Evolutionary conservation across 345 rosid species (phyloP), one percentile per base, ranked within the genome.

Genomic region (Abelmoschus esculentus): DNA sequence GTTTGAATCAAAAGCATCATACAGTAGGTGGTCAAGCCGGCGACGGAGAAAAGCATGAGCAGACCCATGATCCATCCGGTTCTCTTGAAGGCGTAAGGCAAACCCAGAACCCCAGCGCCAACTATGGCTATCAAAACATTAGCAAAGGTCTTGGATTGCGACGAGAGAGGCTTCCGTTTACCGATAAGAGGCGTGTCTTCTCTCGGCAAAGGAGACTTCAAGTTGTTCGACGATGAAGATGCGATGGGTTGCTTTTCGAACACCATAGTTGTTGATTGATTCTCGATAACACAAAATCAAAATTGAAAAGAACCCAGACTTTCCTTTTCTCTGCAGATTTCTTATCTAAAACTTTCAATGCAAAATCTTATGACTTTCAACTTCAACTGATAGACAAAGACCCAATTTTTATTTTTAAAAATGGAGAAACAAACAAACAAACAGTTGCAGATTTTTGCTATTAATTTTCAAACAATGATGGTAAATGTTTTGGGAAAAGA

Each of bases 71-170:
- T 55, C 98, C 98, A 93, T 11, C 97, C 97, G 26, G 90, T 87
- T 31, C 90, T 91, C 77, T 87, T 93, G 77, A 93, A 90, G 44
- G 92, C 76, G 81, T 90, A 90, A 12, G 98, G 98, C 11, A 93
- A 84, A 18, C 98, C 98, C 2, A 93, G 76, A 57, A 93, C 96
- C 53, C 98, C 98, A n/a, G 97, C 90, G 14, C 96, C 98, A 0
- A 90, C 96, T 18, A 88, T 73, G 15, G 96, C 86, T 2, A 92
- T 92, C 87, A 93, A 90, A 60, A 90, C 86, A 74, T 93, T 93
- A 54, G 97, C 98, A 57, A 90, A 82, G 60, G 97, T 90, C 81
- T 93, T 93, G 67, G 82, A 70, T 40, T 73, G 89, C 31, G 90
- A 84, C 0, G 93, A 90, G 0, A 90, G 71, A 1, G 85, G 85